Conservation (phyloP, 2,329 filamentous ascomycete species). For the Pseudocercospora eumusae region DNA sequence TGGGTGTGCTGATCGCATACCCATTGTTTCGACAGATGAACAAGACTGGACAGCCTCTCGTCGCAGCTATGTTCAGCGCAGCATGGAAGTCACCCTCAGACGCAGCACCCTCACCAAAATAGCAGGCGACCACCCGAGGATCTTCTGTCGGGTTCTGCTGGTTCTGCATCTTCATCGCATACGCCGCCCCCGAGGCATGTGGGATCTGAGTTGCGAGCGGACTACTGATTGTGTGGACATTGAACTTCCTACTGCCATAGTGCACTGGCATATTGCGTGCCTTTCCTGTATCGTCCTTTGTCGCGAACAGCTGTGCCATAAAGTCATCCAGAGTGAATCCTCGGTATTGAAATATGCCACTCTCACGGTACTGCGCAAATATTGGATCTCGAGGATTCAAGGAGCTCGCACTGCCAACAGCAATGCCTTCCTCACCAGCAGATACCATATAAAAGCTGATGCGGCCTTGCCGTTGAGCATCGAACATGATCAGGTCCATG, state of each 20-base stretch:
- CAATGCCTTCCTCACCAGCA: constrained; percentile 90
- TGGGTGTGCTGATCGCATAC: constrained; percentile 87
- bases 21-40: constrained; percentile 94
- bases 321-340: constrained; percentile 86
- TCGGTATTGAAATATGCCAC: constrained; percentile 85
- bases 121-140: constrained; percentile 73
- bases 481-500: constrained; percentile 98
- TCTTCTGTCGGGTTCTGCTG: constrained; percentile 68
- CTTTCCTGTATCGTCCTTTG: constrained; percentile 73
- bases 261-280: constrained; percentile 98
- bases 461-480: constrained; percentile 91
- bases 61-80: constrained; percentile 87
- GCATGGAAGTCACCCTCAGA: constrained; percentile 92
- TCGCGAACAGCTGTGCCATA: constrained; percentile 94
- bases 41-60: constrained; percentile 79
- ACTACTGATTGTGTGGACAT: constrained; percentile 86
- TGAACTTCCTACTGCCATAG: constrained; percentile 80
- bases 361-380: constrained; percentile 92
- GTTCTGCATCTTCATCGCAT: constrained; percentile 80
- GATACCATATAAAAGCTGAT: constrained; percentile 97
- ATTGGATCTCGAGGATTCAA: constrained; percentile 82
- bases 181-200: constrained; percentile 82
- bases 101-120: constrained; percentile 88
- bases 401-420: constrained; percentile 83
- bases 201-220: constrained; percentile 86